Evolutionary conservation across 768 basidiomycete species (phyloP).

Genomic region (Suillus tomentosus): DNA sequence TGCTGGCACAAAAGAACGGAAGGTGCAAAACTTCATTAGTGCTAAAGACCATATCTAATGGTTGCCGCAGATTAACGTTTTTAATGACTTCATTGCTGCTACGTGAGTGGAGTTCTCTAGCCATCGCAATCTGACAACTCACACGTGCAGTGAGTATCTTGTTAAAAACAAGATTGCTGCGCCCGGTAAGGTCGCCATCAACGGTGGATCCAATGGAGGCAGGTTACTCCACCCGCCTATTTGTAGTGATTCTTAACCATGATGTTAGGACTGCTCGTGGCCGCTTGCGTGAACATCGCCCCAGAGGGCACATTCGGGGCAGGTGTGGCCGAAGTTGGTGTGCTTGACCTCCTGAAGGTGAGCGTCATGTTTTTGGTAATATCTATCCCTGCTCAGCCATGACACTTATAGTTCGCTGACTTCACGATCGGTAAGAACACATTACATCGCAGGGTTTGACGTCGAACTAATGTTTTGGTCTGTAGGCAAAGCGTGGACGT

Average conservation of each 20-base stretch:
- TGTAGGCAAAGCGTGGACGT: constrained; percentile 71
- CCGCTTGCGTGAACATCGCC: constrained; percentile 82
- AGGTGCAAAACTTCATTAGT: constrained; percentile 41
- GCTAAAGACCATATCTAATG: constrained; percentile 9
- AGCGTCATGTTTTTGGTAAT: constrained; percentile 9
- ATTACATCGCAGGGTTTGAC: background rate
- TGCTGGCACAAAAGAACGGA: constrained; percentile 68
- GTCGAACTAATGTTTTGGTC: constrained; percentile 14
- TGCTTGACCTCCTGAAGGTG: constrained; percentile 78
- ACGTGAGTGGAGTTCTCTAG: constrained; percentile 48
- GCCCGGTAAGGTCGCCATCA: constrained; percentile 71
- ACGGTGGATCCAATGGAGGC: constrained; percentile 85
- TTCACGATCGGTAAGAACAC: constrained; percentile 66
- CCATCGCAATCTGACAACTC: constrained; percentile 6
- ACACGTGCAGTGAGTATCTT: constrained; percentile 57
- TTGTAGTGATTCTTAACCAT: constrained; percentile 7
- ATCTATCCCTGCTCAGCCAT: background rate
- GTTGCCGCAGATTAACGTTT: constrained; percentile 59
- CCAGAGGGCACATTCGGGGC: constrained; percentile 78
- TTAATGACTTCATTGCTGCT: constrained; percentile 82
- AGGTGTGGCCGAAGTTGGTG: constrained; percentile 80
- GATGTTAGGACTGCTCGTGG: constrained; percentile 66
- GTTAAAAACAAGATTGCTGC: constrained; percentile 72
- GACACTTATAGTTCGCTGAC: constrained; percentile 55
- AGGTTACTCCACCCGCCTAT: constrained; percentile 18